Base-by-base conservation (phyloP, 2,329 filamentous ascomycete species). In the Aspergillus transmontanensis region DNA sequence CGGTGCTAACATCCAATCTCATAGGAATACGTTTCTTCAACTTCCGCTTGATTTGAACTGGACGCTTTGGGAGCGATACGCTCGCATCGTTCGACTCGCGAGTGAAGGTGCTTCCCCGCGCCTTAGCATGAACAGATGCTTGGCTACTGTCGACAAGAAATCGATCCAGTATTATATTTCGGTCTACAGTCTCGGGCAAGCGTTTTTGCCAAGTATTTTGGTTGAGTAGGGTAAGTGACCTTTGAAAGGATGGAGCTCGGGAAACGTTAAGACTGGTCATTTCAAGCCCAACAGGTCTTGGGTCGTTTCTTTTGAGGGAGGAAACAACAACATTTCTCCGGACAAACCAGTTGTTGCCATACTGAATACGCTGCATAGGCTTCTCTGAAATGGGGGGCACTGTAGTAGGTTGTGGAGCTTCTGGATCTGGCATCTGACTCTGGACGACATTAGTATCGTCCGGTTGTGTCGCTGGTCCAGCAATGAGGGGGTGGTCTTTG, bases 1-100 rank as follows among this genome's bases (percentile, higher is more conserved):
- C 71, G 2, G 76, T 69, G 60, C 83, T 80, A 10, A 81, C 68
- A 68, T 86, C 80, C 30, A 87, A 59, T 50, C 81, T 79, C 26
- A 71, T 78, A 19, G 85, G 79, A 6, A 71, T 72, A 1, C 70
- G 63, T 66, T 84, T 84, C 72, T 68, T 73, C 68, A 61, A 57
- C 21, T 67, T 68, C n/a, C 66, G 69, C 39, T 66, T 54, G 46
- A 54, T 56, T 57, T 59, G 59, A 30, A 43, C n/a, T 32, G 60
- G 64, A 3, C 23, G n/a, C 4, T 28, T 55, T 55, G 59, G 54
- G 58, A 57, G 41, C 68, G 59, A 28, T 67, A 66, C 45, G 60
- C 65, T 46, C 14, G 54, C 19, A 30, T 58, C 48, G 1, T 60
- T 53, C 11, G 30, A 43, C 28, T 41, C 53, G 19, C 58, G 53